A percentile compares a stretch with the other conserved stretches of the same genome.
phyloP scores from a whole-genome alignment of 495 filamentous ascomycete species.

The Xylaria acuta region DNA sequence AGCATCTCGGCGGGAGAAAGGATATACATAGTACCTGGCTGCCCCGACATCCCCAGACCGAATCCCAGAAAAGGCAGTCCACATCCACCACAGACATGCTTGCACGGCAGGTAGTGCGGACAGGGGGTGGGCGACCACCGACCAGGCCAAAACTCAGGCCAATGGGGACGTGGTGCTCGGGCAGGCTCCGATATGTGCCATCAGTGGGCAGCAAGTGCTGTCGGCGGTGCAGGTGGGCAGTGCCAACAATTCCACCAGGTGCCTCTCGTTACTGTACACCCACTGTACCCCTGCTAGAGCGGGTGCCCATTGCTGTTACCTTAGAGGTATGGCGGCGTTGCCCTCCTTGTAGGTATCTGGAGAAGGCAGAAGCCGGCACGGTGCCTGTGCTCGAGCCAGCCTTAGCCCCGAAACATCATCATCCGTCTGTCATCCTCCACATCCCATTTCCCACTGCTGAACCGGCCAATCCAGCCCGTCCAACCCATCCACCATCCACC shows the following conservation, averaged over 20 bases:
- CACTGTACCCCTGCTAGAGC: not conserved
- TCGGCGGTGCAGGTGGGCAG: not conserved
- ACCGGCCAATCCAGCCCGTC: slow-evolving; percentile 26
- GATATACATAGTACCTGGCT: slow-evolving; percentile 9
- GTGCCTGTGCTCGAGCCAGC: slow-evolving; percentile 13
- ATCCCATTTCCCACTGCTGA: slow-evolving; percentile 23
- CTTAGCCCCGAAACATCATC: slow-evolving; percentile 28
- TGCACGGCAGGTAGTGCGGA: not conserved
- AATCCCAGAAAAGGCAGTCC: slow-evolving; percentile 14
- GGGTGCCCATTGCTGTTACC: not conserved
- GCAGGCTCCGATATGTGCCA: slow-evolving; percentile 15
- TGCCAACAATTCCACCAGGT: slow-evolving; percentile 7
- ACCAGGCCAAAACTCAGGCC: not conserved
- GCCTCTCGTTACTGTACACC: not conserved
- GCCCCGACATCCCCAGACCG: slow-evolving; percentile 16
- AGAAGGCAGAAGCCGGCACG: slow-evolving; percentile 12
- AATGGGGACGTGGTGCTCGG: not conserved
- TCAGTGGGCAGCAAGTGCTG: slow-evolving; percentile 12
- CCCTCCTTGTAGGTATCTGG: not conserved
- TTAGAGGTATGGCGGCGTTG: not conserved
- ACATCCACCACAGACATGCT: not conserved
- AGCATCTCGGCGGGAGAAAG: not conserved
- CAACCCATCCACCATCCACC: slow-evolving; percentile 19
- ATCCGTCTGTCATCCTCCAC: slow-evolving; percentile 28
- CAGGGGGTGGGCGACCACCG: not conserved